Conservation (phyloP, 371 early-diverging fungal genomes). For the Mucor indicus region DNA sequence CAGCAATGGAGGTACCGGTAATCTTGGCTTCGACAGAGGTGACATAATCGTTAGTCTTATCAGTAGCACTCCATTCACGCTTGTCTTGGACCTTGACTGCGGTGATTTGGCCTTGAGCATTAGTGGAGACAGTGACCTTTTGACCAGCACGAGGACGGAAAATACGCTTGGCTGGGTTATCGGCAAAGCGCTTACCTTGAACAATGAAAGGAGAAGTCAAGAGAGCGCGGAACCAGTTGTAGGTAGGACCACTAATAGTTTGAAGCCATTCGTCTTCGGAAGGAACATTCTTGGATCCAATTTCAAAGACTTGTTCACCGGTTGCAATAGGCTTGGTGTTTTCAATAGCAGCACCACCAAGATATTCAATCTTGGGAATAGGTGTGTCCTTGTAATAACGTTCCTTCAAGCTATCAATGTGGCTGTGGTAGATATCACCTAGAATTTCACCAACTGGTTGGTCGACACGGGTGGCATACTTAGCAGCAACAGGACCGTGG, state of each 20-base stretch:
- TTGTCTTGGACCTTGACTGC: constrained; percentile 62
- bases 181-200: constrained; percentile 72
- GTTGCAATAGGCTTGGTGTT: constrained; percentile 20
- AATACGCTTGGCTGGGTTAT: constrained; percentile 78
- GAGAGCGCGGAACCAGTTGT: constrained; percentile 87
- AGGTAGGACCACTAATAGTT: constrained; percentile 65
- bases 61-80: constrained; percentile 60
- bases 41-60: constrained; percentile 52
- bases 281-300: constrained; percentile 48
- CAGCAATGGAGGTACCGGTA: constrained; percentile 62
- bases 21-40: constrained; percentile 63
- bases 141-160: constrained; percentile 84
- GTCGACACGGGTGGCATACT: constrained; percentile 73
- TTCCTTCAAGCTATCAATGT: constrained; percentile 74
- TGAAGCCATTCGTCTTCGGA: constrained; percentile 82
- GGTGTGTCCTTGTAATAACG: constrained; percentile 68
- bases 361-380: constrained; percentile 85
- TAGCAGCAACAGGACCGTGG: constrained; percentile 92
- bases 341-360: constrained; percentile 61
- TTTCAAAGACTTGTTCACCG: constrained; percentile 53
- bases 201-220: constrained; percentile 80
- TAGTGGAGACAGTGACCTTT: constrained; percentile 64
- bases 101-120: constrained; percentile 37
- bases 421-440: constrained; percentile 83
- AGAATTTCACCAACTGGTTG: constrained; percentile 91